These are phyloP conservation scores for Phytophthora vignae DNA, from an alignment of 352 stramenopile species.

Conservation along the genomic window DNA sequence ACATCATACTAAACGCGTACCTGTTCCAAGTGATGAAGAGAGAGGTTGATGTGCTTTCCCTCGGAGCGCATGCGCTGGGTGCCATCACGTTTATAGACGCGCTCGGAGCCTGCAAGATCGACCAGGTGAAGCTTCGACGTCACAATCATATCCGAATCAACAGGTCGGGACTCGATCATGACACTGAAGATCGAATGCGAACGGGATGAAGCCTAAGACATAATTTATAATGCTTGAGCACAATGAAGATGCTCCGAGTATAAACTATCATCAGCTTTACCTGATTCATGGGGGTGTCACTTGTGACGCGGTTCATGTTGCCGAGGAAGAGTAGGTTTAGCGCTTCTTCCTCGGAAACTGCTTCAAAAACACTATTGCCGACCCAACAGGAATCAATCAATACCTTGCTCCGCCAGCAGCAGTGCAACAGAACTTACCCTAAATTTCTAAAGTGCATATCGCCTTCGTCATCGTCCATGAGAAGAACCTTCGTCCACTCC, in stretches of 20 bases:
- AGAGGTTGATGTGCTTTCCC: constrained; percentile 97
- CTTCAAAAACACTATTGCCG: constrained; percentile 69
- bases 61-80: constrained; percentile 92
- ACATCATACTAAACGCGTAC: constrained; percentile 13
- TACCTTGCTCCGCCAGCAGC: no score
- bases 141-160: constrained; percentile 81
- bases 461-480: constrained; percentile 82
- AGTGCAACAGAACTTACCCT: constrained; percentile 34
- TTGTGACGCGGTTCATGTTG: constrained; percentile 96
- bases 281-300: constrained; percentile 97
- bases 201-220: constrained; percentile 80
- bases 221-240: neutral
- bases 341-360: constrained; percentile 92
- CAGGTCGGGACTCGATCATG: constrained; percentile 84
- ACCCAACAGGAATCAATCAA: no score
- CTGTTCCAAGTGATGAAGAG: constrained; percentile 95
- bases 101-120: constrained; percentile 95
- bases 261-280: constrained; percentile 11
- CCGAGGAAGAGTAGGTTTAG: constrained; percentile 96
- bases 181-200: constrained; percentile 98
- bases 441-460: constrained; percentile 87
- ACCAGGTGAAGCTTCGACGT: constrained; percentile 95
- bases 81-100: constrained; percentile 95
- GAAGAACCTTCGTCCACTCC: constrained; percentile 80
- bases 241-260: neutral